Evolutionary conservation across 129 eudicot species (phyloP), one percentile per base, ranked within the genome.

Genomic region (Ambrosia artemisiifolia): DNA sequence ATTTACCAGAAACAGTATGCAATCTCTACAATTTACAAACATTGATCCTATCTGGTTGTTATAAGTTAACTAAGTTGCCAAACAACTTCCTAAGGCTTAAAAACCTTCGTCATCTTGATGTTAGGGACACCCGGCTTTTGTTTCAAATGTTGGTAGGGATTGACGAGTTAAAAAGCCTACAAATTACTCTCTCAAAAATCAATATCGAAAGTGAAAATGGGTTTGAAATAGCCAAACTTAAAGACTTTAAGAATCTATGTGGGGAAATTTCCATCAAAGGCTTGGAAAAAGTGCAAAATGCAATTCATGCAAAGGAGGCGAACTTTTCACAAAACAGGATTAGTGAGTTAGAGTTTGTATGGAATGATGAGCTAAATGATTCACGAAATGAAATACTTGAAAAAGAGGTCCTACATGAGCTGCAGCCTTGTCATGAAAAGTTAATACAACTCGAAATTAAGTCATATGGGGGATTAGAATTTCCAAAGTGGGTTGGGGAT

Each of bases 321-420:
- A 28, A 67, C 16, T 12, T 67, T 44, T 47, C 57, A 46, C 72
- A 20, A 67, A 67, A 67, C 20, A 67, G 12, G 43, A 2, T 67
- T 19, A 55, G 9, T 4, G 20, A 49, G 20, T 49, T 49, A 49
- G 19, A 49, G 55, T 8, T 49, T 49, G 55, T 14, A 49, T 49
- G 55, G 55, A 6, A 8, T 50, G 28, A 24, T 24, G 28, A 24
- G 28, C 28, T 24, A 24, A 24, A 24, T 24, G 28, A 24, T 24
- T 24, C 56, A 50, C 9, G 56, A 16, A 50, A 50, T 2, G 24
- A 50, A 5, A 5, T 16, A 14, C 11, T 50, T 50, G 56, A 50
- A 5, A 50, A 5, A 7, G 11, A 6, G 56, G 56, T 50, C 0
- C 56, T 50, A 50, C 4, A 4, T 16, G 56, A n/a, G 56, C 19